Evolutionary conservation across 306 rosid species (phyloP).

Genomic region (Sesbania bispinosa): DNA sequence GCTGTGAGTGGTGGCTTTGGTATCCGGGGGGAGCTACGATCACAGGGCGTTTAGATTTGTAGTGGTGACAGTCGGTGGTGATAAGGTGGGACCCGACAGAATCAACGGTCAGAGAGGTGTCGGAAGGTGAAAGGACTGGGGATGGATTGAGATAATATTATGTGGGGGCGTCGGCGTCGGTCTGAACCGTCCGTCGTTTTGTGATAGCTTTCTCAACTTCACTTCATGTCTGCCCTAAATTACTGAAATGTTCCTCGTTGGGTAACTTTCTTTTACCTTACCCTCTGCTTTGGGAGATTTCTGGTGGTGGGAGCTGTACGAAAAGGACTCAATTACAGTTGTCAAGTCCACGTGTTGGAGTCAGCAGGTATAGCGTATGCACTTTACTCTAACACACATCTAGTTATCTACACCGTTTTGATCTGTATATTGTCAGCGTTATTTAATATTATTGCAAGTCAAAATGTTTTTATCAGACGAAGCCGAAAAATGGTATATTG

Average conservation of each 20-base stretch:
- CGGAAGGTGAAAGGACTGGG: constrained; percentile 17
- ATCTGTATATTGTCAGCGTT: neutral
- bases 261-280: neutral
- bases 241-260: constrained; percentile 18
- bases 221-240: neutral
- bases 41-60: constrained; percentile 11
- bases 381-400: neutral
- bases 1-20: constrained; percentile 37
- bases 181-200: constrained; percentile 44
- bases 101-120: constrained; percentile 33
- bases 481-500: neutral
- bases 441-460: too few relatives aligned
- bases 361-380: neutral
- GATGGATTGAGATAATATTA: neutral
- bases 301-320: constrained; percentile 7
- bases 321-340: constrained; percentile 26
- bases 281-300: constrained; percentile 23
- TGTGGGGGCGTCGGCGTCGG: constrained; percentile 32
- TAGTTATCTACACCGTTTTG: constrained; percentile 14
- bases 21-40: neutral
- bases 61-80: constrained; percentile 32
- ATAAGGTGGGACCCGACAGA: constrained; percentile 24
- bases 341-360: constrained; percentile 36
- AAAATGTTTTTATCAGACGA: constrained; percentile 3
- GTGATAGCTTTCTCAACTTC: neutral